phyloP scores from a whole-genome alignment of 2,329 filamentous ascomycete genomes.

The Malbranchea cinnamomea region DNA sequence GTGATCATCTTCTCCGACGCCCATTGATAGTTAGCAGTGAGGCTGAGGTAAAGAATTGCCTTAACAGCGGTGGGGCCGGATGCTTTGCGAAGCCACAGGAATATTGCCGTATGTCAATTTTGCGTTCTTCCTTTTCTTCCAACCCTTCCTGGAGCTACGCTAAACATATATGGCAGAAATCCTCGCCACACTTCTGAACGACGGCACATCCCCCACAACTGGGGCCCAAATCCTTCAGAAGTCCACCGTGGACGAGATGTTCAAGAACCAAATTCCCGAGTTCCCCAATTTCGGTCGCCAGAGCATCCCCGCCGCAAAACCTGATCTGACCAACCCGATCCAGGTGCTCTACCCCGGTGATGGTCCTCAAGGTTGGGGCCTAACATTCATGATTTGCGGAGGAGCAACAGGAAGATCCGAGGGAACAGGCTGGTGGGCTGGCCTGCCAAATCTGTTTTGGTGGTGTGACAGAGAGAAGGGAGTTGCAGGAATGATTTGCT shows the following conservation, averaged over 20 bases:
- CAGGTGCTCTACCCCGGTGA: constrained; percentile 36
- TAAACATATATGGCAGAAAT: constrained; percentile 30
- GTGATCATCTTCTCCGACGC: constrained; percentile 38
- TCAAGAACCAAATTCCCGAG: constrained; percentile 45
- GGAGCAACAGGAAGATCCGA: constrained; percentile 38
- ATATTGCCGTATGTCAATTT: constrained; percentile 37
- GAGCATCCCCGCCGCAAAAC: constrained; percentile 33
- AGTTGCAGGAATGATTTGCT: constrained; percentile 37
- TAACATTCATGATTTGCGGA: constrained; percentile 42
- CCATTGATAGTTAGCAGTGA: constrained; percentile 32
- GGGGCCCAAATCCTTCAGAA: constrained; percentile 39
- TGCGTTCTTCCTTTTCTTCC: constrained; percentile 2
- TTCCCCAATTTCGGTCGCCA: constrained; percentile 39
- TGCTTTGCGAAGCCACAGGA: constrained; percentile 45
- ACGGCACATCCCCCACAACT: constrained; percentile 45
- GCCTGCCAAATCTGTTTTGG: constrained; percentile 47
- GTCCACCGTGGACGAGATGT: constrained; percentile 49
- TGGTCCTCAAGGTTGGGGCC: constrained; percentile 48
- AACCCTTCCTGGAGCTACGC: not conserved
- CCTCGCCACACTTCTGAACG: constrained; percentile 47
- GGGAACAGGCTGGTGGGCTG: constrained; percentile 42
- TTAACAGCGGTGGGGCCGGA: constrained; percentile 49
- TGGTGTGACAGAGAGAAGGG: constrained; percentile 48
- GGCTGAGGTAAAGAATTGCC: constrained; percentile 30
- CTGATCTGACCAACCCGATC: constrained; percentile 32